Evolutionary conservation across 352 stramenopile species (phyloP), one percentile per base, ranked within the genome.

Genomic region (Pythium biforme): DNA sequence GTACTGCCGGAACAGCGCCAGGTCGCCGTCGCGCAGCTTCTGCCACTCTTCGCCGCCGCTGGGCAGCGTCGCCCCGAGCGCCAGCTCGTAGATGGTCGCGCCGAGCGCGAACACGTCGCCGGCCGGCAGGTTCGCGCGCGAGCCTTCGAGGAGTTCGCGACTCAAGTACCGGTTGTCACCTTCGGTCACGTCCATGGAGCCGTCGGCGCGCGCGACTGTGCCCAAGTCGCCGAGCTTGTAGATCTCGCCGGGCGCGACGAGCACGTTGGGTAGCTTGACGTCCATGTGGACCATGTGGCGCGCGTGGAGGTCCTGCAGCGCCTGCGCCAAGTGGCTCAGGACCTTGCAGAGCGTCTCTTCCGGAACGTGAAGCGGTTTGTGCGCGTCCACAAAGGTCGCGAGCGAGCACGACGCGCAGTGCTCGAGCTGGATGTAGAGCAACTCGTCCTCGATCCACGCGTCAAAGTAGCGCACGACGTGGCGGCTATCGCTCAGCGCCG

Each of bases 241-340:
- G 17, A 90, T 55, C 15, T 89, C 82, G 11, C 71, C 79, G 2
- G 76, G 61, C 10, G 74, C 70, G 11, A 90, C 64, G 10, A 95
- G 63, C 14, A 95, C 76, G 66, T 95, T 95, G 61, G 90, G 83
- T 11, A 93, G 63, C 66, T 95, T 95, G 50, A 95, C 81, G 62
- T 95, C 86, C 83, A 95, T 90, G 63, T 95, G 86, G 22, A 92
- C 86, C 64, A 95, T 91, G 56, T 91, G 86, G 59, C 83, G 81
- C 29, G 66, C 77, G 69, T 95, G 86, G 75, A 95, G 88, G 54
- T 94, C 84, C n/a, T 79, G 73, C 33, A 95, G 72, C 27, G 79
- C 86, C 69, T 88, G 80, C 9, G 86, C 81, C 54, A 92, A 69
- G 51, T 95, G 83, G 49, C 76, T 85, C 45, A 95, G 74, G 6